These are phyloP conservation scores for Sequoia sempervirens DNA, from an alignment of 75 land plant species.

Conservation along the genomic window DNA sequence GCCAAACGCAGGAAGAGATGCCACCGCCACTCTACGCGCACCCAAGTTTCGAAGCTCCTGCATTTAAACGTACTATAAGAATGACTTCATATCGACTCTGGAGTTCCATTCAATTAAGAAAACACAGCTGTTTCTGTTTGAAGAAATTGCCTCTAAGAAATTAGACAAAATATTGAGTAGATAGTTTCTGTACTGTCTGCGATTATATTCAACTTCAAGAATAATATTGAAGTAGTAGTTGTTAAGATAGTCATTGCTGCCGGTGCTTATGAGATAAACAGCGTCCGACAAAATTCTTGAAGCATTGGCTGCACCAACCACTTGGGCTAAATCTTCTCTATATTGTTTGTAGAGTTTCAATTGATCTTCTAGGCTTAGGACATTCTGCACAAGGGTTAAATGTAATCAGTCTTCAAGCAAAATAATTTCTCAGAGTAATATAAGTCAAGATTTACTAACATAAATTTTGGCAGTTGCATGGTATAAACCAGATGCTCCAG, in stretches of 20 bases:
- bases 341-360: constrained; percentile 4
- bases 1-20: constrained; percentile 83
- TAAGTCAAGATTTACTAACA: background rate
- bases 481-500: background rate
- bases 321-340: background rate
- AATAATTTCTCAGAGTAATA: background rate
- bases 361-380: background rate
- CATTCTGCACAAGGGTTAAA: background rate
- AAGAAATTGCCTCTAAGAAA: constrained; percentile 33
- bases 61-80: background rate
- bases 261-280: constrained; percentile 9
- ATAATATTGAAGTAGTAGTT: constrained; percentile 4
- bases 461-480: background rate
- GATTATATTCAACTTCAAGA: background rate
- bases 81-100: background rate
- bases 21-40: constrained; percentile 67
- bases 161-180: constrained; percentile 10
- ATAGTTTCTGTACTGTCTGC: background rate
- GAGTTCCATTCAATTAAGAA: background rate
- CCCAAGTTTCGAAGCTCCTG: constrained; percentile 66
- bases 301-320: constrained; percentile 1
- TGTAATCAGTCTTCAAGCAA: background rate
- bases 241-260: constrained; percentile 12
- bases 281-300: background rate
- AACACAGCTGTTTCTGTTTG: background rate